Evolutionary conservation across 202 grass and related monocot genomes (phyloP).

Genomic region (Tripidium arundinaceum): DNA sequence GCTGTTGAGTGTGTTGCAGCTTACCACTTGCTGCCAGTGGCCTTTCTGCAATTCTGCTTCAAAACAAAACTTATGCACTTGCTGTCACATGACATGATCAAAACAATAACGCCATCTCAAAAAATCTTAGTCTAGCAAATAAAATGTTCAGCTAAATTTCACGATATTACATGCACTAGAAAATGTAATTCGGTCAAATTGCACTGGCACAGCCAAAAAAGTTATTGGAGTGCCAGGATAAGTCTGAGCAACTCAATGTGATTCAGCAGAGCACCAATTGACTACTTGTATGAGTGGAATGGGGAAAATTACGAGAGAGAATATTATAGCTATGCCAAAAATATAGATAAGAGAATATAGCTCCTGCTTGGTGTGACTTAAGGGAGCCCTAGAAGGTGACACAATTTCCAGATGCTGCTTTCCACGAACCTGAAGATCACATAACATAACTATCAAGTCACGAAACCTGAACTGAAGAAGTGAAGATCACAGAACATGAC

Average conservation of each 20-base stretch:
- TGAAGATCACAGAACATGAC: neutral
- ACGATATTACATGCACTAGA: neutral
- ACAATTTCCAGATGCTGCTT: neutral
- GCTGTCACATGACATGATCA: neutral
- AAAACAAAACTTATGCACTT: neutral
- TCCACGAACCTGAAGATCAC: neutral
- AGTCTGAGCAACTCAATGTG: conserved; percentile 36
- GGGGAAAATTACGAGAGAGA: neutral
- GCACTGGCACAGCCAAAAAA: conserved; percentile 38
- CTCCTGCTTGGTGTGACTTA: neutral
- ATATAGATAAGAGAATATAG: neutral
- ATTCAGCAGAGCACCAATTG: conserved; percentile 64
- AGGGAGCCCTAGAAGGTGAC: neutral
- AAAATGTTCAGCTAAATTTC: neutral
- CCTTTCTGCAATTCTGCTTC: neutral
- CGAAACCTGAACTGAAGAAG: neutral
- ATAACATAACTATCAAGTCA: neutral
- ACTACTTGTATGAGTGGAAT: conserved; percentile 40
- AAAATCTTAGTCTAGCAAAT: neutral
- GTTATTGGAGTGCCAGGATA: conserved; percentile 48
- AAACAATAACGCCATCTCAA: neutral
- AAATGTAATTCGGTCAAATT: conserved; percentile 17
- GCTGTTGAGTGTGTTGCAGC: too few species aligned
- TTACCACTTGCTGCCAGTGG: neutral
- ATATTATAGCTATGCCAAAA: neutral